phyloP scores from a whole-genome alignment of 2,329 filamentous ascomycete genomes.

The Ophiognomonia clavigignenti-juglandacearum region DNA sequence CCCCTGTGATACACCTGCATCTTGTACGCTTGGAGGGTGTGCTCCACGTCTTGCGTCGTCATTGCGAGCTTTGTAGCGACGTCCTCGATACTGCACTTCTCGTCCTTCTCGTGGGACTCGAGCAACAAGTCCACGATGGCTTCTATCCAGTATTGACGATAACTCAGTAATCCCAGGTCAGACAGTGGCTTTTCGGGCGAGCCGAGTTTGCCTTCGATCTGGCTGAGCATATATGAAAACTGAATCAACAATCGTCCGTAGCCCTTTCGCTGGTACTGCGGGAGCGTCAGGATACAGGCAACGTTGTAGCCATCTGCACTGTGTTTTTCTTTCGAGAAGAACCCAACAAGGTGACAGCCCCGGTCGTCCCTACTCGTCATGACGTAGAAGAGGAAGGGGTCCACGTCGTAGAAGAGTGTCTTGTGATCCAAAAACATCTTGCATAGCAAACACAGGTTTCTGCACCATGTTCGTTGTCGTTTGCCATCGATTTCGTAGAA shows the following conservation, averaged over 20 bases:
- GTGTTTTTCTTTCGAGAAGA: constrained; percentile 98
- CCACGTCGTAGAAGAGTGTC: constrained; percentile 98
- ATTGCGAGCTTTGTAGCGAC: constrained; percentile 78
- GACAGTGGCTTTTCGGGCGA: constrained; percentile 95
- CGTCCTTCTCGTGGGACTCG: constrained; percentile 61
- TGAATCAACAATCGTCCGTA: constrained; percentile 92
- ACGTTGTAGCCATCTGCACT: constrained; percentile 96
- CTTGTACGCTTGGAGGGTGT: constrained; percentile 87
- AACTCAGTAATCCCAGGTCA: constrained; percentile 87
- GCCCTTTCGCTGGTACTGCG: constrained; percentile 92
- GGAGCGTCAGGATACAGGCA: constrained; percentile 93
- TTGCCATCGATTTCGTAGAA: constrained; percentile 98
- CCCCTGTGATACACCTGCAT: constrained; percentile 96
- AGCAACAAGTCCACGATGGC: constrained; percentile 85
- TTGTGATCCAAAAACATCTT: constrained; percentile 98
- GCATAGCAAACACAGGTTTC: constrained; percentile 87
- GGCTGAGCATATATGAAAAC: constrained; percentile 95
- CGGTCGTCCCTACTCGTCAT: constrained; percentile 88
- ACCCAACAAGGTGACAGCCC: constrained; percentile 95
- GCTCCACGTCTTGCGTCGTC: constrained; percentile 96
- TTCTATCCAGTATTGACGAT: constrained; percentile 97
- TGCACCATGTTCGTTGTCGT: constrained; percentile 91
- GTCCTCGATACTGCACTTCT: constrained; percentile 78
- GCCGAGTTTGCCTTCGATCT: constrained; percentile 90
- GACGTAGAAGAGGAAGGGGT: constrained; percentile 97